Conservation (phyloP, 179 eudicot genomes). For the Corrigiola litoralis region DNA sequence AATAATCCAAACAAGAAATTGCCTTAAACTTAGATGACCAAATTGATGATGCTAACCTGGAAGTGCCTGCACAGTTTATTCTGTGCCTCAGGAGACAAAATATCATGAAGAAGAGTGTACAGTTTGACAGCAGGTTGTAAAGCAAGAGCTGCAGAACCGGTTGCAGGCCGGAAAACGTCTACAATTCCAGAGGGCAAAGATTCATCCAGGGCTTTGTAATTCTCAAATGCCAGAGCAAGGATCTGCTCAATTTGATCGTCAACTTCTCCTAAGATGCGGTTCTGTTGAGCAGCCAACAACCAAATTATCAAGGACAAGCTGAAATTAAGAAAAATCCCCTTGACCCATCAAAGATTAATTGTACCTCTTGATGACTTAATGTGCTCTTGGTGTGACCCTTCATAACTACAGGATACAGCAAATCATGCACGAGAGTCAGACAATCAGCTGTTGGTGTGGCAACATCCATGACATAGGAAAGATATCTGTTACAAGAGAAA, state of each 20-base stretch:
- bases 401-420: constrained; percentile 75
- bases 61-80: constrained; percentile 76
- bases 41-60: constrained; percentile 47
- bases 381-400: constrained; percentile 59
- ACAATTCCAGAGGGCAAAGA: constrained; percentile 56
- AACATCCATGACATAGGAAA: constrained; percentile 96
- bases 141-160: constrained; percentile 81
- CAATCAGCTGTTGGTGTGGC: constrained; percentile 99
- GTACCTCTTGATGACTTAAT: constrained; percentile 97
- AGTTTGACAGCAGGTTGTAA: constrained; percentile 83
- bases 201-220: constrained; percentile 88
- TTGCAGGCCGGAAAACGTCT: constrained; percentile 78
- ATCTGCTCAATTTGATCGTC: constrained; percentile 88
- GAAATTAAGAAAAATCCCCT: neutral
- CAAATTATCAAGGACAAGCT: neutral
- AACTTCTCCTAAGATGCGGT: constrained; percentile 86
- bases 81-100: constrained; percentile 89
- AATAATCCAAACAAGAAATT: neutral
- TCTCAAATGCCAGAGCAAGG: constrained; percentile 77
- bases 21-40: neutral
- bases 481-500: constrained; percentile 53
- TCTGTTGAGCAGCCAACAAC: constrained; percentile 36
- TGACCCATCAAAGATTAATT: neutral
- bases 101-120: constrained; percentile 79
- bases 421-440: constrained; percentile 71